Evolutionary conservation across 371 early-diverging fungal genomes (phyloP).

Genomic region (Mucor ambiguus): DNA sequence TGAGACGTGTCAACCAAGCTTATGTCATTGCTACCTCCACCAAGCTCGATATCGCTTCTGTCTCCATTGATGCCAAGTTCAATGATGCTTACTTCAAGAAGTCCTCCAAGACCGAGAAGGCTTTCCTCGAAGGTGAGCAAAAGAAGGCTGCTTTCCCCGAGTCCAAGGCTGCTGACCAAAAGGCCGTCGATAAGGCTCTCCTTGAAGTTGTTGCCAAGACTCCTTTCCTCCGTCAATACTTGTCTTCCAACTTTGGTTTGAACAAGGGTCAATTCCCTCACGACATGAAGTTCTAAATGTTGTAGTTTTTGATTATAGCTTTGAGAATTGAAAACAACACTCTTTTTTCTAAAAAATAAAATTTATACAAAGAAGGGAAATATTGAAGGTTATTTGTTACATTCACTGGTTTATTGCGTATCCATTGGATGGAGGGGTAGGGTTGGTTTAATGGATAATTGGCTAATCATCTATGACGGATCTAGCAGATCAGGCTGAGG

Average conservation of each 20-base stretch:
- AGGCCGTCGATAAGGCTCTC: conserved; percentile 83
- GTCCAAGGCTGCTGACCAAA: conserved; percentile 81
- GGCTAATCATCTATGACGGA: no score
- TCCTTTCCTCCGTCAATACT: conserved; percentile 85
- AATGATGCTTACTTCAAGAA: conserved; percentile 92
- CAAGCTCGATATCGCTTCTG: conserved; percentile 86
- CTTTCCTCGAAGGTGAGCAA: conserved; percentile 82
- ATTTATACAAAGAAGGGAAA: neutral
- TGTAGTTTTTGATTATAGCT: conserved; percentile 1
- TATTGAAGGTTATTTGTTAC: neutral
- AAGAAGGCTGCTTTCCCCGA: conserved; percentile 71
- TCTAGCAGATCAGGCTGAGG: no score
- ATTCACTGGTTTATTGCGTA: neutral
- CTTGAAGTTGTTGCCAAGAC: conserved; percentile 81
- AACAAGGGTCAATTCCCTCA: conserved; percentile 96
- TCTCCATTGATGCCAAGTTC: conserved; percentile 78
- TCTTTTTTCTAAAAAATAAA: neutral
- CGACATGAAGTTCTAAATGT: conserved; percentile 85
- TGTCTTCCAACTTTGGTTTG: conserved; percentile 83
- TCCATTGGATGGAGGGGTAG: no score
- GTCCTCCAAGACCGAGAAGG: conserved; percentile 79
- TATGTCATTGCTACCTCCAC: conserved; percentile 98
- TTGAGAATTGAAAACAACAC: conserved; percentile 1
- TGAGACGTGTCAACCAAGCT: conserved; percentile 97
- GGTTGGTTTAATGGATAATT: no score